Evolutionary conservation across 345 rosid genomes (phyloP).

Genomic region (Nephelium lappaceum): DNA sequence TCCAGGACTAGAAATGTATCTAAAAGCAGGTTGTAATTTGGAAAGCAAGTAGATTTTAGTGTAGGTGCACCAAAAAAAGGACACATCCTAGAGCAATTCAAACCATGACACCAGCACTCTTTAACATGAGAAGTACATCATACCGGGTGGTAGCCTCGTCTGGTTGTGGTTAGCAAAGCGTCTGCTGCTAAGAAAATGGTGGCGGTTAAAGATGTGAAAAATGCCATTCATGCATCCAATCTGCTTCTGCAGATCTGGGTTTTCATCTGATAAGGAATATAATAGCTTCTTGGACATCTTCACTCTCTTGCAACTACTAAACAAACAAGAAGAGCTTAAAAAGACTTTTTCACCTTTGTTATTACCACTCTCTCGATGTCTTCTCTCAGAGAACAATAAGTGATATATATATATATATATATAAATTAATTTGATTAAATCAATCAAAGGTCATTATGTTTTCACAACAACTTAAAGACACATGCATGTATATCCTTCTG

Average conservation of each 20-base stretch:
- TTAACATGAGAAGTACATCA: neutral
- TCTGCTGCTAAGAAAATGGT: constrained; percentile 56
- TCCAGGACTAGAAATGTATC: no score
- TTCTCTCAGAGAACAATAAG: neutral
- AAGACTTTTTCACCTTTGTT: neutral
- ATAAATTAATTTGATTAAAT: neutral
- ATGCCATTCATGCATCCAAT: constrained; percentile 91
- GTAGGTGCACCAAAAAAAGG: no score
- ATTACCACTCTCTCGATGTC: neutral
- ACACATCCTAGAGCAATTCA: neutral
- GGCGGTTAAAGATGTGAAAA: constrained; percentile 76
- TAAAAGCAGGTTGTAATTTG: no score
- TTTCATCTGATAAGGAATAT: constrained; percentile 68
- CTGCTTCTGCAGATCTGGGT: constrained; percentile 70
- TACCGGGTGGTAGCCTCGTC: constrained; percentile 61
- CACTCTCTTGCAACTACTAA: constrained; percentile 18
- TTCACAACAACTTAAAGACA: neutral
- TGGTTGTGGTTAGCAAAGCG: constrained; percentile 42
- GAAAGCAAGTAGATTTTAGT: no score
- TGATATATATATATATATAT: no score
- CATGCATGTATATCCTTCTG: neutral
- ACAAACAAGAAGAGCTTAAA: neutral
- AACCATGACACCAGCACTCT: neutral
- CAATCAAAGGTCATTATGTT: neutral
- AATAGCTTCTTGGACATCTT: constrained; percentile 72